A percentile compares a stretch with the other conserved stretches of the same genome.
These are phyloP conservation scores for Nicotiana noctiflora DNA, from an alignment of 257 asterid genomes.

Conservation along the genomic window DNA sequence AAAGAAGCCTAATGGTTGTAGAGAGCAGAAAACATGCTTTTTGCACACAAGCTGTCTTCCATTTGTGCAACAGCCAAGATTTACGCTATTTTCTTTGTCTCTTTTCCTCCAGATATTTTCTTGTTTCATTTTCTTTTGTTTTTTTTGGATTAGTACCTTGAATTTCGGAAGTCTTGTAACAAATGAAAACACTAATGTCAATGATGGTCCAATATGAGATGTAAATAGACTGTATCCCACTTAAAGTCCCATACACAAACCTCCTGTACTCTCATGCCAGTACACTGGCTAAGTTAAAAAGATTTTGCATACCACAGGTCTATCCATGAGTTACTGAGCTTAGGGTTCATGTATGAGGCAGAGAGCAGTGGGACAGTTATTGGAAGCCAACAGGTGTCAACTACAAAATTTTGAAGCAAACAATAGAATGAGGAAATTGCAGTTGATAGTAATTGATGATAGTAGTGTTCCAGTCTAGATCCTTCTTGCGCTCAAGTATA, in stretches of 20 bases:
- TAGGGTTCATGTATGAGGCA: not conserved
- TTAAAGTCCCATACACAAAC: not conserved
- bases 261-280: not conserved
- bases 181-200: not conserved
- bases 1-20: not conserved
- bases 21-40: not conserved
- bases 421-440: not conserved
- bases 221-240: not conserved
- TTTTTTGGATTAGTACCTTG: not conserved
- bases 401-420: not conserved
- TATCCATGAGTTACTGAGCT: not conserved
- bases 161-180: not conserved
- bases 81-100: not conserved
- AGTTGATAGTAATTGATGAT: not conserved
- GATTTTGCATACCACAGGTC: not conserved
- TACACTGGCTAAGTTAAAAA: not conserved
- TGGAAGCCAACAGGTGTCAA: not conserved
- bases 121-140: not conserved
- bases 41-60: not conserved
- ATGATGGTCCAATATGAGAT: not conserved
- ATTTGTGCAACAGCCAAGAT: not conserved
- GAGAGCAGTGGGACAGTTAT: not conserved
- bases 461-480: not conserved
- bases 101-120: not conserved
- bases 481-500: conserved; percentile 1